Conservation (phyloP, 2,329 filamentous ascomycete species). For the Claviceps purpurea region DNA sequence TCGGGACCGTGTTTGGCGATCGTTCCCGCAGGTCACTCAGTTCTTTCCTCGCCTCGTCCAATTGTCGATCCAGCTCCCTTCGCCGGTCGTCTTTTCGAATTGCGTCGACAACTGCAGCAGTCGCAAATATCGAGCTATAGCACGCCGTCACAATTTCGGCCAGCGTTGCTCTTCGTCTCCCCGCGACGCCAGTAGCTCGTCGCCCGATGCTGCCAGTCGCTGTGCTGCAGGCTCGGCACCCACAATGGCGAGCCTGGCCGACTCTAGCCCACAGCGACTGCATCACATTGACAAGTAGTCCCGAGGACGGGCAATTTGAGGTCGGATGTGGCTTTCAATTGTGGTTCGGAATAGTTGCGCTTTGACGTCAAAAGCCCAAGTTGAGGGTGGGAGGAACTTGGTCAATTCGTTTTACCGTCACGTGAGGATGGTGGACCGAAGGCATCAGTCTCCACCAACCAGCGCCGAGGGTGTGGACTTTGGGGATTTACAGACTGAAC, state of each 20-base stretch:
- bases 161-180: slow-evolving; percentile 35
- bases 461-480: not conserved
- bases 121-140: slow-evolving; percentile 55
- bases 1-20: slow-evolving; percentile 9
- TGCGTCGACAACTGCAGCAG: slow-evolving; percentile 50
- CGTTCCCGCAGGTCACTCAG: slow-evolving; percentile 26
- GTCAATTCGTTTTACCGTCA: not conserved
- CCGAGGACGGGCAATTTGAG: not conserved
- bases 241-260: slow-evolving; percentile 48
- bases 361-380: not conserved
- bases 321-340: not conserved
- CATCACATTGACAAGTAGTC: slow-evolving; percentile 34
- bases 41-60: slow-evolving; percentile 40
- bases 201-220: slow-evolving; percentile 34
- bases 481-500: not conserved
- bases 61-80: slow-evolving; percentile 46
- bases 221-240: slow-evolving; percentile 47
- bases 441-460: not conserved
- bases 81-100: slow-evolving; percentile 43
- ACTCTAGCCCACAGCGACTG: slow-evolving; percentile 55
- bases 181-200: slow-evolving; percentile 34
- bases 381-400: not conserved
- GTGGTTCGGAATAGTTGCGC: not conserved
- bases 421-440: not conserved
- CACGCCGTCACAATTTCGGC: slow-evolving; percentile 49